Evolutionary conservation across 164 flowering plant species (phyloP).

Genomic region (Vitis amurensis): DNA sequence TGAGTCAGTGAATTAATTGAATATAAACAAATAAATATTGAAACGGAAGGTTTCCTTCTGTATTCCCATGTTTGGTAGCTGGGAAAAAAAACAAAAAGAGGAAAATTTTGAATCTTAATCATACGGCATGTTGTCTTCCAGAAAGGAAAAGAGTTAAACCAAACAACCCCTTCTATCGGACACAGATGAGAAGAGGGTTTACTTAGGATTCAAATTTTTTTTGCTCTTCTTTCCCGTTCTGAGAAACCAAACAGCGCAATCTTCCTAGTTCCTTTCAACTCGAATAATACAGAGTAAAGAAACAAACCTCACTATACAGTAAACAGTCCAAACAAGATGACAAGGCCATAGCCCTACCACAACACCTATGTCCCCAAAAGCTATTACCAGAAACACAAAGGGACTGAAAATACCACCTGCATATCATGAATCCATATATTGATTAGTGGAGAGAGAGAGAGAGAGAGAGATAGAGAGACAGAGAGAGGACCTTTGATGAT

Average conservation of each 20-base stretch:
- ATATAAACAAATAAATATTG: background rate
- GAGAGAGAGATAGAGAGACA: background rate
- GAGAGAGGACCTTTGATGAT: constrained; percentile 6
- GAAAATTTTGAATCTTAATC: background rate
- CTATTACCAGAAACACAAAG: constrained; percentile 18
- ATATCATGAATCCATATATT: background rate
- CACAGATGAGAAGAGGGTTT: no score
- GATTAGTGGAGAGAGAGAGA: no score
- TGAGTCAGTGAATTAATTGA: background rate
- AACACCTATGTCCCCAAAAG: constrained; percentile 13
- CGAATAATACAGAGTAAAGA: background rate
- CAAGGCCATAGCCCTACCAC: constrained; percentile 16
- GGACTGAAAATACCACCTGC: constrained; percentile 17
- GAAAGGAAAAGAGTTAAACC: no score
- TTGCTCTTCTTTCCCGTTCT: background rate
- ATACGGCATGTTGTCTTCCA: no score
- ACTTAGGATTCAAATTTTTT: background rate
- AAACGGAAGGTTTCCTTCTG: background rate
- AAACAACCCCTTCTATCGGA: no score
- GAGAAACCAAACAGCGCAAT: constrained; percentile 1
- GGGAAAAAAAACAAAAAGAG: background rate
- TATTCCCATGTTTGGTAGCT: background rate
- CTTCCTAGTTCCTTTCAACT: background rate
- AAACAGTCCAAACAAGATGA: constrained; percentile 16
- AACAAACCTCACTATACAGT: constrained; percentile 1